Evolutionary conservation across 306 rosid genomes (phyloP).

Genomic region (Inga leiocalycina): DNA sequence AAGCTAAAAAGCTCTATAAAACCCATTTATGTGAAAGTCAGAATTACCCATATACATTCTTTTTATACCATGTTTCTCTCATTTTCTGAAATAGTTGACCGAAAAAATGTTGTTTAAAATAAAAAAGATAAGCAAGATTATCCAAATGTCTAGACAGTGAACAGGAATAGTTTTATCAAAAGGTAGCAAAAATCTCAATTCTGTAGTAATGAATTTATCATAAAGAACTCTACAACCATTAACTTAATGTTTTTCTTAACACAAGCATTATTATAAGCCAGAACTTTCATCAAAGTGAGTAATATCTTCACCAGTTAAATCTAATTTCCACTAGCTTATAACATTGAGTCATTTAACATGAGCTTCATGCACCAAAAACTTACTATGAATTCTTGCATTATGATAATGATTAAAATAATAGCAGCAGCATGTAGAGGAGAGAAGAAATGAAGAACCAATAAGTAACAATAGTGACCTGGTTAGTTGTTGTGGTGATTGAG

Average conservation of each 20-base stretch:
- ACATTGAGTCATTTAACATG: background rate
- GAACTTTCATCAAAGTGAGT: background rate
- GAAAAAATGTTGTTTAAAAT: background rate
- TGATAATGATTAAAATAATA: background rate
- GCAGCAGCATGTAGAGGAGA: background rate
- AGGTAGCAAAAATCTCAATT: background rate
- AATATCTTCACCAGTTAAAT: slow-evolving; percentile 18
- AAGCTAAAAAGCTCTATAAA: background rate
- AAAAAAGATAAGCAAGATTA: background rate
- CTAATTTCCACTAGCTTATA: slow-evolving; percentile 11
- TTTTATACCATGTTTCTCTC: background rate
- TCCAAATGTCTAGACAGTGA: background rate
- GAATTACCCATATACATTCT: background rate
- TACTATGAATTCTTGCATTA: slow-evolving; percentile 5
- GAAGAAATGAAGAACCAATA: background rate
- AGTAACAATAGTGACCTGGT: slow-evolving; percentile 52
- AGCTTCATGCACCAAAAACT: slow-evolving; percentile 3
- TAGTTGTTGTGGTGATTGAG: slow-evolving; percentile 71
- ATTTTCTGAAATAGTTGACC: background rate
- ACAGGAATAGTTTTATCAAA: background rate
- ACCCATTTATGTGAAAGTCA: background rate
- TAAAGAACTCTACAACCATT: background rate
- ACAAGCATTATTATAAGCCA: slow-evolving; percentile 19
- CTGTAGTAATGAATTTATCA: background rate
- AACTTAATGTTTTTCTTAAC: too few species aligned